Conservation (phyloP, 768 basidiomycete genomes). For the Brasilioporus rufonigricans region DNA sequence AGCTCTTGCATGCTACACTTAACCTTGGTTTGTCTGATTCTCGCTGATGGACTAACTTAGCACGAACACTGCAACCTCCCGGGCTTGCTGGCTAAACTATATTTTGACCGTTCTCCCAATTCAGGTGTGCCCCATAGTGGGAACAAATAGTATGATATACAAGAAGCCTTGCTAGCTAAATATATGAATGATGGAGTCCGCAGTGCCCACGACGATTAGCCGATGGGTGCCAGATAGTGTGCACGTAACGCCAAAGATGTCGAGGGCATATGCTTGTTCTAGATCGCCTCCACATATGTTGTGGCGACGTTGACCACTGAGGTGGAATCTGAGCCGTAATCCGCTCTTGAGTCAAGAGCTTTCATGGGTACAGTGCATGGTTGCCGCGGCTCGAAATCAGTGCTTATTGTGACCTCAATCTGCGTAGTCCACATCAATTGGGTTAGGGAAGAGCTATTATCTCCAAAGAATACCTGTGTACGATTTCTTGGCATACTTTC, state of each 20-base stretch:
- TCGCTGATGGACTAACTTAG: too few species aligned
- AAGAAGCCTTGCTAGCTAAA: too few species aligned
- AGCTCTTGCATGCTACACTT: too few species aligned
- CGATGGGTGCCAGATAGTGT: too few species aligned
- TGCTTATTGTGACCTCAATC: conserved; percentile 2
- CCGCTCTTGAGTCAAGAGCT: not conserved
- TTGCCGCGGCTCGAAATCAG: not conserved
- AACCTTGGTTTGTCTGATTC: too few species aligned
- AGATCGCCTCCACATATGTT: not conserved
- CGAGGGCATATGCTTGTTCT: not conserved
- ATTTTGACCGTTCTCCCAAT: too few species aligned
- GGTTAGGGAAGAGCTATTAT: not conserved
- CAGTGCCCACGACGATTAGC: too few species aligned
- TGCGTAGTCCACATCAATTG: not conserved
- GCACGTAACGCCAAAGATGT: not conserved
- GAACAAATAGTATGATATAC: too few species aligned
- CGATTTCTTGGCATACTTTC: not conserved
- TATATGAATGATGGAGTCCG: too few species aligned
- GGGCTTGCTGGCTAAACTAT: too few species aligned
- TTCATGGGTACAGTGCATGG: not conserved
- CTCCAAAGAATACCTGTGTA: conserved; percentile 4
- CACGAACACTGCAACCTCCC: too few species aligned
- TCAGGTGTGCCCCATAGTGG: too few species aligned
- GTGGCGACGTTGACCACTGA: not conserved
- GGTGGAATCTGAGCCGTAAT: not conserved